Base-by-base conservation (phyloP, 2,329 filamentous ascomycete genomes). In the Neonectria ditissima region DNA sequence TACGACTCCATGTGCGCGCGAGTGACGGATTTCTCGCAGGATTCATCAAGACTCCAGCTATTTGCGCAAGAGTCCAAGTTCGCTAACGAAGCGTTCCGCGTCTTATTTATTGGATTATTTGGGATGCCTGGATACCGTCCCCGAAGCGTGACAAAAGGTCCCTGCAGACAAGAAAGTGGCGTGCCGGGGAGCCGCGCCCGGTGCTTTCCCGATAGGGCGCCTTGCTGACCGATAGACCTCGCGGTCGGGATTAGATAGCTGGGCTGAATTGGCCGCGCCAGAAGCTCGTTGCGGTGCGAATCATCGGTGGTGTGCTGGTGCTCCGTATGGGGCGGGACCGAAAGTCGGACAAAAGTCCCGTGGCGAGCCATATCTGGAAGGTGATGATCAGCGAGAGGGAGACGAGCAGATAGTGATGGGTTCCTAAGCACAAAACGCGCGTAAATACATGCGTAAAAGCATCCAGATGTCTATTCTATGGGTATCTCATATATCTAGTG, bases 281-380 rank as follows among this genome's bases (percentile, higher is more conserved):
- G 4, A 41, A 20, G 7, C 14, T 41, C 37, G n/a, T 41, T 41
- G 7, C n/a, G 37, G 37, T 20, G 28, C 47, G 47, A 50, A 22
- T 32, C 28, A 48, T n/a, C 6, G 24, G 8, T 48, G 24, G 7
- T 47, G 16, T 11, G 45, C 20, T 24, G 20, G 14, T 10, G 14
- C 26, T 48, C n/a, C 9, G 14, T 9, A n/a, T n/a, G n/a, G 26
- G 13, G 24, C n/a, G 45, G 26, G 45, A 48, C 26, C 26, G 4
- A 11, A 59, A 30, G 58, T 51, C 44, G 37, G 53, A 50, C 68
- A 72, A 72, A 72, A 73, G 70, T 72, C 48, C 66, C 66, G 48
- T 43, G 41, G 37, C 43, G 22, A 51, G 44, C 66, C 63, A 32
- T 30, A 66, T 72, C 28, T 24, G 68, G 70, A 71, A 73, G 70